These are phyloP conservation scores for Alternaria rosae DNA, from an alignment of 2,329 filamentous ascomycete genomes.

Conservation along the genomic window DNA sequence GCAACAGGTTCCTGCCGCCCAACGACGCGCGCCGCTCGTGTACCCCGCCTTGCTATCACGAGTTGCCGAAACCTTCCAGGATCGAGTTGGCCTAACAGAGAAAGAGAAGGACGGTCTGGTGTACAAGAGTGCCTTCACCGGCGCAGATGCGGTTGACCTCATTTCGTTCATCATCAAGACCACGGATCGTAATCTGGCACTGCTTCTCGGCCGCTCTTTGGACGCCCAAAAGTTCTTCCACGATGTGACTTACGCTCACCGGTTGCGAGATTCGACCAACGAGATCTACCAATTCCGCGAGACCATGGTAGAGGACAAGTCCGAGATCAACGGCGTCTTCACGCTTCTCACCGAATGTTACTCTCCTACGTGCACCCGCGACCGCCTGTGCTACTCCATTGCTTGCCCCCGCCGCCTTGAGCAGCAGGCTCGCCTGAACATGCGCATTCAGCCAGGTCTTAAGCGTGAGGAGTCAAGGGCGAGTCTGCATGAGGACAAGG, in stretches of 20 bases:
- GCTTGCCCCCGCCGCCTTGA: conserved; percentile 92
- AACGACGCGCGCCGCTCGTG: conserved; percentile 79
- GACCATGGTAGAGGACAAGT: conserved; percentile 84
- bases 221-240: conserved; percentile 99
- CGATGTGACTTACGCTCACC: conserved; percentile 97
- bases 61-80: conserved; percentile 90
- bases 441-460: conserved; percentile 90
- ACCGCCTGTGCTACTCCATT: conserved; percentile 97
- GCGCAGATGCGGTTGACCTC: conserved; percentile 92
- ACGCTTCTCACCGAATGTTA: conserved; percentile 97
- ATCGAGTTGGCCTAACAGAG: conserved; percentile 84
- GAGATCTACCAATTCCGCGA: conserved; percentile 98
- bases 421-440: conserved; percentile 90
- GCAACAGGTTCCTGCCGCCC: conserved; percentile 54
- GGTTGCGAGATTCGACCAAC: conserved; percentile 88
- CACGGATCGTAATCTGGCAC: conserved; percentile 90
- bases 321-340: conserved; percentile 93
- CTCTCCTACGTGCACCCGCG: conserved; percentile 93
- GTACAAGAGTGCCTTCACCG: conserved; percentile 97
- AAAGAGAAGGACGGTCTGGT: conserved; percentile 95
- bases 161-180: conserved; percentile 97
- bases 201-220: conserved; percentile 87
- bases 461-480: conserved; percentile 73
- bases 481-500: conserved; percentile 84
- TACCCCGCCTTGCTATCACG: conserved; percentile 94